Conservation (phyloP, 805 yeast species). For the Diddensiella santjacobensis region DNA sequence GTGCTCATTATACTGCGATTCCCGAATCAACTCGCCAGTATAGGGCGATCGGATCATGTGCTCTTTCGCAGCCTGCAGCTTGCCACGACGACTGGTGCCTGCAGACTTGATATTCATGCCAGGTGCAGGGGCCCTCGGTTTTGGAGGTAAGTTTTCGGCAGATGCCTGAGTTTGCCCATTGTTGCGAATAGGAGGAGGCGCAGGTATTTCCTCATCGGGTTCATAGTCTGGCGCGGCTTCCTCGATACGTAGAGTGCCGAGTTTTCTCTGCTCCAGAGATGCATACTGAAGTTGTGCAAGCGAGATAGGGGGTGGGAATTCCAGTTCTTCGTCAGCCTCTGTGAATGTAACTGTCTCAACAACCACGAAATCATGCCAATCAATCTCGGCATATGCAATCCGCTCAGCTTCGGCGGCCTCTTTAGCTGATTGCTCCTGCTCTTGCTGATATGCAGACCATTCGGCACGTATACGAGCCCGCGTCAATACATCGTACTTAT, state of each 20-base stretch:
- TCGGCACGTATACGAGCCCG: conserved; percentile 56
- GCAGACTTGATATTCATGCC: conserved; percentile 61
- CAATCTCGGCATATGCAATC: conserved; percentile 65
- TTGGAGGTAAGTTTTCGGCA: conserved; percentile 12
- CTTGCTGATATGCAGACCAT: conserved; percentile 39
- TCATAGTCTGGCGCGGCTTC: conserved; percentile 43
- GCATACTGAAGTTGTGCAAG: conserved; percentile 59
- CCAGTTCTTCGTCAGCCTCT: conserved; percentile 44
- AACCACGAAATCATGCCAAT: conserved; percentile 81
- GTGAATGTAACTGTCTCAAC: conserved; percentile 67
- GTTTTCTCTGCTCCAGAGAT: conserved; percentile 51
- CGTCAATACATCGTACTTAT: conserved; percentile 39
- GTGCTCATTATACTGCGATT: conserved; percentile 62
- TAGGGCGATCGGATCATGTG: conserved; percentile 67
- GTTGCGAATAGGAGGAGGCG: background rate
- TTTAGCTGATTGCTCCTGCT: conserved; percentile 36
- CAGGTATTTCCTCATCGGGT: conserved; percentile 8
- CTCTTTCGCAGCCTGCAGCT: conserved; percentile 27
- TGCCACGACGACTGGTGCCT: conserved; percentile 60
- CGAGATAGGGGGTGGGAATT: conserved; percentile 48
- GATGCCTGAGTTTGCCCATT: background rate
- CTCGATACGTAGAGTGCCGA: conserved; percentile 36
- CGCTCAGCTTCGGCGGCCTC: conserved; percentile 39
- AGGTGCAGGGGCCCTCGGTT: conserved; percentile 7
- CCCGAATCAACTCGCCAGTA: conserved; percentile 67